phyloP scores from a whole-genome alignment of 306 rosid genomes.

The Trifolium fragiferum region DNA sequence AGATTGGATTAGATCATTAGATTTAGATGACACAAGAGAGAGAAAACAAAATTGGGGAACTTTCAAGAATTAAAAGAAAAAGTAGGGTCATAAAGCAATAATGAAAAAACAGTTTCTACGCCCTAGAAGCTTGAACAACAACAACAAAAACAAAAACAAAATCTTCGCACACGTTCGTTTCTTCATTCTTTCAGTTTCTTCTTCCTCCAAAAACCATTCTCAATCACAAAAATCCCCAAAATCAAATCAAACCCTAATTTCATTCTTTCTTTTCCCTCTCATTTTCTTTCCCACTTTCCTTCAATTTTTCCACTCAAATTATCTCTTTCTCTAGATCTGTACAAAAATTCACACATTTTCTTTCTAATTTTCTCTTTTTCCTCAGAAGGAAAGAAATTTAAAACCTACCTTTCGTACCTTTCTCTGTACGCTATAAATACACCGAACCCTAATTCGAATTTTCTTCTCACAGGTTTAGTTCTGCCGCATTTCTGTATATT shows the following conservation, averaged over 20 bases:
- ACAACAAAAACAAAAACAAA: background rate
- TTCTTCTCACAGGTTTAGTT: constrained; percentile 22
- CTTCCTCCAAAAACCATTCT: background rate
- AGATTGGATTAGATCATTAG: too few species aligned
- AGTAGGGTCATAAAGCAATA: constrained; percentile 6
- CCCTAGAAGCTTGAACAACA: background rate
- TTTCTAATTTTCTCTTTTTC: constrained; percentile 2
- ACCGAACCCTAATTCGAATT: constrained; percentile 5
- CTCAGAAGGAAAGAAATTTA: background rate
- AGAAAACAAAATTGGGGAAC: too few species aligned
- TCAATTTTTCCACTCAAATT: background rate
- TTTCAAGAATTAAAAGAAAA: background rate
- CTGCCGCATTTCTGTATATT: constrained; percentile 40
- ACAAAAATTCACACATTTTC: constrained; percentile 14
- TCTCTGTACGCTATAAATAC: constrained; percentile 10
- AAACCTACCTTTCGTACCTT: constrained; percentile 14
- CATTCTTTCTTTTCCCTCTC: background rate
- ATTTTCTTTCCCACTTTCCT: background rate
- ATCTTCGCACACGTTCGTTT: background rate
- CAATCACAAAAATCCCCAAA: background rate
- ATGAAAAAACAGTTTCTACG: background rate
- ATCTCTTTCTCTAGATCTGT: constrained; percentile 40
- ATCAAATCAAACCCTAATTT: constrained; percentile 14
- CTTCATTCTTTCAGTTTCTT: background rate
- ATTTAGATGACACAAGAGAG: background rate